Conservation (phyloP, 345 rosid species). For the Citrus hindsii region DNA sequence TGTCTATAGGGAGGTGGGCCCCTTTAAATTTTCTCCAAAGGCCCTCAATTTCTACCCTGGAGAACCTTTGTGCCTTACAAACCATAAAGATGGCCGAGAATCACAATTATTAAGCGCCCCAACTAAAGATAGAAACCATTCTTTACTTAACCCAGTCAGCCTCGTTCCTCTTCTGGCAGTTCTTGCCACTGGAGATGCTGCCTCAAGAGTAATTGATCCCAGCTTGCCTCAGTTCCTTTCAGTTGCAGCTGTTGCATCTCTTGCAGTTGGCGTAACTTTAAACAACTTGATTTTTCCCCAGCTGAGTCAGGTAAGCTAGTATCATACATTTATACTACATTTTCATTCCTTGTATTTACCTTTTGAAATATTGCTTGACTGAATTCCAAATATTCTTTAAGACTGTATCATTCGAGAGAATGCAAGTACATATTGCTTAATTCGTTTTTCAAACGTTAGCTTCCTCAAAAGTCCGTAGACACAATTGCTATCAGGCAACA, state of each 20-base stretch:
- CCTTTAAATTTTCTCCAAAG: slow-evolving; percentile 78
- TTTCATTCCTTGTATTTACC: background rate
- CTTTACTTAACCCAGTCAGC: slow-evolving; percentile 56
- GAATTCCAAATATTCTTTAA: slow-evolving; percentile 7
- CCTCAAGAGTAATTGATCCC: slow-evolving; percentile 80
- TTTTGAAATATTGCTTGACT: background rate
- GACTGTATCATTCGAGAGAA: background rate
- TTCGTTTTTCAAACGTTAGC: slow-evolving; percentile 41
- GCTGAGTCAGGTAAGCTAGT: slow-evolving; percentile 52
- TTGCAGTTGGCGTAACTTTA: slow-evolving; percentile 70
- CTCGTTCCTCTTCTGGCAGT: slow-evolving; percentile 68
- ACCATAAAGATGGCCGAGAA: slow-evolving; percentile 74
- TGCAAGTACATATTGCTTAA: background rate
- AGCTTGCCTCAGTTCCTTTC: slow-evolving; percentile 83
- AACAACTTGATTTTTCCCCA: slow-evolving; percentile 62
- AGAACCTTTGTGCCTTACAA: slow-evolving; percentile 89
- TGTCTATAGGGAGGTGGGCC: slow-evolving; percentile 76
- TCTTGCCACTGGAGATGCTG: slow-evolving; percentile 91
- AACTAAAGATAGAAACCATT: slow-evolving; percentile 51
- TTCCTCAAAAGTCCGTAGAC: slow-evolving; percentile 77
- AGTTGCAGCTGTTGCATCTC: slow-evolving; percentile 65
- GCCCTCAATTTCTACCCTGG: slow-evolving; percentile 71
- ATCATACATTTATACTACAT: slow-evolving; percentile 1
- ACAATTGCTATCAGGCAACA: slow-evolving; percentile 66
- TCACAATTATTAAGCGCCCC: slow-evolving; percentile 71